Conservation (phyloP, 2,329 filamentous ascomycete genomes). For the Cytospora piceae region DNA sequence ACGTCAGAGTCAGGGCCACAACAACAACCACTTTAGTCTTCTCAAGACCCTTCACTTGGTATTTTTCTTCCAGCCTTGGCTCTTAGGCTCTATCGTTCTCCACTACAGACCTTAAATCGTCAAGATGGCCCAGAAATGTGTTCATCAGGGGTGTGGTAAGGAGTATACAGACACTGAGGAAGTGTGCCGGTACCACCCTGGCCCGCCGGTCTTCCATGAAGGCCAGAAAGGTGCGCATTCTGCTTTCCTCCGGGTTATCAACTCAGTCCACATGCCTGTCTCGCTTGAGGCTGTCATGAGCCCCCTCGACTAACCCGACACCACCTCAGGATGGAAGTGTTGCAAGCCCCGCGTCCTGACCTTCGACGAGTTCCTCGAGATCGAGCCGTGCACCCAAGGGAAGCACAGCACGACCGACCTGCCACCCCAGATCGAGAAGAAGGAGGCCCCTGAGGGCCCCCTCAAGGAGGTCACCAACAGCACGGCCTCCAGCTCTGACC, state of each 20-base stretch:
- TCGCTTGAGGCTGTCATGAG: not conserved
- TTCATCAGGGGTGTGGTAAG: conserved; percentile 96
- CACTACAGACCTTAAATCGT: not conserved
- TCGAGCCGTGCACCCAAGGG: conserved; percentile 89
- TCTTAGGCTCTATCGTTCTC: not conserved
- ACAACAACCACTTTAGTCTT: not conserved
- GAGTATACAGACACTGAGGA: conserved; percentile 80
- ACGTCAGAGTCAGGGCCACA: conserved; percentile 3
- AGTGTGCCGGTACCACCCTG: conserved; percentile 88
- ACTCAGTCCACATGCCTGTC: conserved; percentile 20
- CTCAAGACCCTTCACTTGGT: not conserved
- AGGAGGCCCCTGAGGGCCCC: conserved; percentile 47
- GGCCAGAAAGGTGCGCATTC: conserved; percentile 80
- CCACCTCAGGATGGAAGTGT: conserved; percentile 85
- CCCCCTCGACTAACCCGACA: conserved; percentile 25
- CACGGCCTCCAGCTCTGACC: conserved; percentile 38
- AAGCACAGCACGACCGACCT: conserved; percentile 87
- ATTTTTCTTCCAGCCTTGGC: not conserved
- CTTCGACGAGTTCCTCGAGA: conserved; percentile 96
- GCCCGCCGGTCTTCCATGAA: conserved; percentile 94
- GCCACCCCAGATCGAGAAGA: conserved; percentile 65
- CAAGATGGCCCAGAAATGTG: conserved; percentile 80
- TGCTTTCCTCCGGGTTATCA: conserved; percentile 23
- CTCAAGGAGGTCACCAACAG: conserved; percentile 57
- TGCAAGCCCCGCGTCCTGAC: conserved; percentile 96